Evolutionary conservation across 2,329 filamentous ascomycete species (phyloP).

Genomic region (Fusarium sp.): DNA sequence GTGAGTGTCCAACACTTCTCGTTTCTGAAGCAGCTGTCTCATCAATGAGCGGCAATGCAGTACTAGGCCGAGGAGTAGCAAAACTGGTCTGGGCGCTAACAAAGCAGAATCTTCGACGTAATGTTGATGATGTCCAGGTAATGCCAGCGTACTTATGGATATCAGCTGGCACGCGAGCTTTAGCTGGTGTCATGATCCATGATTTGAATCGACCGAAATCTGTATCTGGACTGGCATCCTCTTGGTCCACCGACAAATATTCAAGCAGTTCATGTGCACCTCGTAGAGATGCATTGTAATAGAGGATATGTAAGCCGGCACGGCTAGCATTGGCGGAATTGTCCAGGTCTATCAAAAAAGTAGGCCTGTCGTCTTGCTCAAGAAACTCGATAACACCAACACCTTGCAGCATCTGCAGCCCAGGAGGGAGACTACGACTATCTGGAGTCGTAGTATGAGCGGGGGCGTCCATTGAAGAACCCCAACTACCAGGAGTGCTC

Average conservation of each 20-base stretch:
- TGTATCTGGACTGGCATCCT: slow-evolving; percentile 56
- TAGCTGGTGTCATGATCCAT: slow-evolving; percentile 73
- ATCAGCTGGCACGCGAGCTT: slow-evolving; percentile 65
- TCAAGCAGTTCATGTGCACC: slow-evolving; percentile 67
- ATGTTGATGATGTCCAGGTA: slow-evolving; percentile 77
- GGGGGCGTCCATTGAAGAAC: slow-evolving; percentile 66
- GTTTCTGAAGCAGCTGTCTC: slow-evolving; percentile 52
- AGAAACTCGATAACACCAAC: slow-evolving; percentile 79
- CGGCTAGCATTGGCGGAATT: slow-evolving; percentile 67
- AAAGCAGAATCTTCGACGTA: slow-evolving; percentile 76
- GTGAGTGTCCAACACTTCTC: slow-evolving; percentile 53
- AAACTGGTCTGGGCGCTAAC: slow-evolving; percentile 67
- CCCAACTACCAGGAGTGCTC: slow-evolving; percentile 65
- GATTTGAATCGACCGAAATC: slow-evolving; percentile 74
- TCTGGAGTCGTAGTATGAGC: slow-evolving; percentile 66
- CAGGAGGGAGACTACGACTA: slow-evolving; percentile 59
- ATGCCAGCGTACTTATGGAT: slow-evolving; percentile 73
- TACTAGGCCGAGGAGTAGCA: slow-evolving; percentile 52
- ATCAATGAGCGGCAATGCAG: slow-evolving; percentile 55
- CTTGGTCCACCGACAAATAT: slow-evolving; percentile 65
- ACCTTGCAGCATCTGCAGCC: slow-evolving; percentile 69
- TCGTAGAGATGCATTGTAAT: slow-evolving; percentile 76
- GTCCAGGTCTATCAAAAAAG: slow-evolving; percentile 78
- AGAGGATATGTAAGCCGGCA: slow-evolving; percentile 71
- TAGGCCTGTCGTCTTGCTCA: slow-evolving; percentile 81